phyloP scores from a whole-genome alignment of 176 grass and related monocot genomes.

The Bromus sterilis region DNA sequence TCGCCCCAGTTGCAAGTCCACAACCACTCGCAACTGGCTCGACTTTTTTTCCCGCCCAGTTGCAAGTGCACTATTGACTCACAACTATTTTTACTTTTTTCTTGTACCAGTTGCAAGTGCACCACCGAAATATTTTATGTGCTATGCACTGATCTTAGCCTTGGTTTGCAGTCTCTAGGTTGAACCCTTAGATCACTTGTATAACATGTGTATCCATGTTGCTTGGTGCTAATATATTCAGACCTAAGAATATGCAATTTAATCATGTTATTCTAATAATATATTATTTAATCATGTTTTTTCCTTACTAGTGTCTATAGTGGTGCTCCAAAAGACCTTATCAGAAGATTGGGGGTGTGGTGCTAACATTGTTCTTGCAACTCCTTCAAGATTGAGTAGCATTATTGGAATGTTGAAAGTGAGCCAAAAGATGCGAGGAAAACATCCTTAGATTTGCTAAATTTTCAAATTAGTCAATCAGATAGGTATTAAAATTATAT shows the following conservation, averaged over 20 bases:
- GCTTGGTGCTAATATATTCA: not conserved
- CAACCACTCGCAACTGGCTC: too few species aligned
- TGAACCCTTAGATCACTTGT: not conserved
- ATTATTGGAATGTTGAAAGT: slow-evolving; percentile 66
- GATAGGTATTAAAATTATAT: too few species aligned
- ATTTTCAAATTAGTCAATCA: too few species aligned
- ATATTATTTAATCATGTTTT: not conserved
- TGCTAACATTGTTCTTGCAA: slow-evolving; percentile 61
- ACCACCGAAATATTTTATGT: not conserved
- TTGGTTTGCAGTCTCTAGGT: not conserved
- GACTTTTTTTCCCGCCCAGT: too few species aligned
- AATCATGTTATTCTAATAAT: not conserved
- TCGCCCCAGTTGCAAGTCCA: too few species aligned
- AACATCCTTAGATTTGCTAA: slow-evolving; percentile 34
- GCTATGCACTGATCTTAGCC: not conserved
- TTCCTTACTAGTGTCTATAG: slow-evolving; percentile 47
- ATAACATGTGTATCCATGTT: not conserved
- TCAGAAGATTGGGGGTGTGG: slow-evolving; percentile 50
- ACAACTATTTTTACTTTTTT: too few species aligned
- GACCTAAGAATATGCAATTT: not conserved
- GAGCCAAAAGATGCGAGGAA: slow-evolving; percentile 50
- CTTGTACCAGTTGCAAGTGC: too few species aligned
- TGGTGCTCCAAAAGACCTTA: slow-evolving; percentile 72
- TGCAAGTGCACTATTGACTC: too few species aligned
- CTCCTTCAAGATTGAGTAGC: slow-evolving; percentile 73